These are phyloP conservation scores for Eucalyptus tenuipes DNA, from an alignment of 345 rosid genomes.

Conservation along the genomic window DNA sequence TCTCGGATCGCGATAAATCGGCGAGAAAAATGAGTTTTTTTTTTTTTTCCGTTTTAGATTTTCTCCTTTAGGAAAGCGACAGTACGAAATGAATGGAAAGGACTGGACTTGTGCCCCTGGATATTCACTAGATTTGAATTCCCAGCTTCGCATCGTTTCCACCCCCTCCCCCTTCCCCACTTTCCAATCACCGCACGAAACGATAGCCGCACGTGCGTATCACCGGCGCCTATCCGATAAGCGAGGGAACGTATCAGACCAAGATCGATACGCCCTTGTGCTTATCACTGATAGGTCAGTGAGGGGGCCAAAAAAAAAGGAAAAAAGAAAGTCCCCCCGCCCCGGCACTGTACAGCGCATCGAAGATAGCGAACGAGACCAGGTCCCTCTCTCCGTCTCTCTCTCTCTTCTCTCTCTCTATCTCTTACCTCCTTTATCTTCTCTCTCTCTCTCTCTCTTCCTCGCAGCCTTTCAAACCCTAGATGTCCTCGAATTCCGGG, in stretches of 20 bases:
- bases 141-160: constrained; percentile 44
- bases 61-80: constrained; percentile 15
- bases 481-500: constrained; percentile 35
- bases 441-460: constrained; percentile 18
- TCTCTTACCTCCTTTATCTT: constrained; percentile 10
- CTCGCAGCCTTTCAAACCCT: constrained; percentile 68
- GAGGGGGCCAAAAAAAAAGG: background rate
- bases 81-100: constrained; percentile 2
- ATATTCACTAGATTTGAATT: constrained; percentile 64
- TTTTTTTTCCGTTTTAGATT: background rate
- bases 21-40: background rate
- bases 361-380: constrained; percentile 88
- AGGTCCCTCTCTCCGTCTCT: constrained; percentile 13
- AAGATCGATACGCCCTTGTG: fast-evolving
- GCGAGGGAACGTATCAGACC: fast-evolving
- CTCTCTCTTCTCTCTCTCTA: constrained; percentile 1
- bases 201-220: background rate
- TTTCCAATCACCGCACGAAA: background rate
- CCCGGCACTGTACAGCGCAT: constrained; percentile 45
- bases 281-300: constrained; percentile 41
- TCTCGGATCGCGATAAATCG: background rate
- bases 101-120: constrained; percentile 50
- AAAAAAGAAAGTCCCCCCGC: background rate
- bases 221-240: background rate
- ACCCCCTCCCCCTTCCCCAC: background rate